Evolutionary conservation across 257 asterid genomes (phyloP).

Genomic region (Osmanthus fragrans): DNA sequence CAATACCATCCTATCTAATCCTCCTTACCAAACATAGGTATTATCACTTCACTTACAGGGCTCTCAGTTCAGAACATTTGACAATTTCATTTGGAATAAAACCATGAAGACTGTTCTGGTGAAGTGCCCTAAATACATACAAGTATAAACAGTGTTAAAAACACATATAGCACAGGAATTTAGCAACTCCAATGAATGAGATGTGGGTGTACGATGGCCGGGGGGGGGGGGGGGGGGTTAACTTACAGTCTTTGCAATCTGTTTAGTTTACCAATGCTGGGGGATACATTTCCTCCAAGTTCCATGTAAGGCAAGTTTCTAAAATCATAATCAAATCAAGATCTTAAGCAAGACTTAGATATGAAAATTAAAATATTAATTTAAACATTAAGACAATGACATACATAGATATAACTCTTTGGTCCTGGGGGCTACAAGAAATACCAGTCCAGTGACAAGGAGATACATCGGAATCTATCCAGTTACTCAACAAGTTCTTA

Average conservation of each 20-base stretch:
- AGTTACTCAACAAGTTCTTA: constrained; percentile 63
- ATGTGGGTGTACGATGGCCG: not conserved
- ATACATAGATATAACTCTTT: constrained; percentile 80
- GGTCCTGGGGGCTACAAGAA: constrained; percentile 72
- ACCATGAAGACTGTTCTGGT: constrained; percentile 88
- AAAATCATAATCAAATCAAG: constrained; percentile 15
- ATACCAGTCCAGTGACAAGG: constrained; percentile 95
- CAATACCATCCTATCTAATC: not conserved
- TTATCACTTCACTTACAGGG: constrained; percentile 73
- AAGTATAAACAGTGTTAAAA: constrained; percentile 3
- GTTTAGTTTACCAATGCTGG: constrained; percentile 72
- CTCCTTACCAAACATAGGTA: not conserved
- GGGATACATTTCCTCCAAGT: constrained; percentile 84
- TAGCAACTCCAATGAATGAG: not conserved
- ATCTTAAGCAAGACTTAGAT: not conserved
- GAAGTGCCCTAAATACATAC: constrained; percentile 71
- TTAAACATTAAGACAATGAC: constrained; percentile 17
- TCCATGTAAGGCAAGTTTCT: constrained; percentile 91
- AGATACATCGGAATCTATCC: constrained; percentile 70
- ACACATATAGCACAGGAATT: not conserved
- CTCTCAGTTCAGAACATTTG: constrained; percentile 79
- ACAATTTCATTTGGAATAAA: constrained; percentile 71
- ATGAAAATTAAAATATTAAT: not conserved
- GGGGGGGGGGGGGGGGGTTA: not conserved
- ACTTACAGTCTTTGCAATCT: constrained; percentile 87